Evolutionary conservation across 495 filamentous ascomycete species (phyloP), one percentile per base, ranked within the genome.

Genomic region (Daldinia concentrica): DNA sequence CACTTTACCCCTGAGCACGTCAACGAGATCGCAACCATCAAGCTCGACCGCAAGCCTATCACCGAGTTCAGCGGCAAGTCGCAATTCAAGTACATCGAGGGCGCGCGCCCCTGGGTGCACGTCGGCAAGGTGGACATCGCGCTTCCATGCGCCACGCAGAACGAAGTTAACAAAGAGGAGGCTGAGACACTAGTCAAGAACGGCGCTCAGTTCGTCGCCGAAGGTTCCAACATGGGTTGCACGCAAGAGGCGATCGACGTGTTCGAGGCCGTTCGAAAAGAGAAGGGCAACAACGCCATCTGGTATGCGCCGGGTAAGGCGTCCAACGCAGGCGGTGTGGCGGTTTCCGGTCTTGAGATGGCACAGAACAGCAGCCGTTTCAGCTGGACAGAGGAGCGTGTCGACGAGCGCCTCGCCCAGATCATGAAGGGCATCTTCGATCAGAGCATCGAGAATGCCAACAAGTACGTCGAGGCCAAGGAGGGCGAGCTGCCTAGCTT

Each of bases 171-270:
- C 77, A 88, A 89, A 74, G 92, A 95, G 77, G 95, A 99, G 83
- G 95, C 94, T 57, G 83, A 92, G 82, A 89, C 87, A 19, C 86
- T 99, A 36, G 89, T 98, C 62, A 86, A 86, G 61, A 85, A 83
- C 66, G 95, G 95, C 69, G 85, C 84, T 72, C 89, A 90, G 79
- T 97, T 95, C 86, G 89, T 98, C 75, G 95, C 95, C 64, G 95
- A 99, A 83, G 95, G 95, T 27, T 94, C 91, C 82, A 99, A 99
- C 86, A 99, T 99, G 95, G 95, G 95, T 61, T 98, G 93, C 85
- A 97, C 94, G 54, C 94, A 95, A 83, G 93, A 91, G 66, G 95
- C 95, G 71, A 98, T 99, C 81, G 90, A 97, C 73, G 86, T 92
- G 68, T 99, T 98, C 81, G 95, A 99, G 87, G 90, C 88, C 29